These are phyloP conservation scores for Castanea sativa DNA, from an alignment of 306 rosid genomes.

Conservation along the genomic window DNA sequence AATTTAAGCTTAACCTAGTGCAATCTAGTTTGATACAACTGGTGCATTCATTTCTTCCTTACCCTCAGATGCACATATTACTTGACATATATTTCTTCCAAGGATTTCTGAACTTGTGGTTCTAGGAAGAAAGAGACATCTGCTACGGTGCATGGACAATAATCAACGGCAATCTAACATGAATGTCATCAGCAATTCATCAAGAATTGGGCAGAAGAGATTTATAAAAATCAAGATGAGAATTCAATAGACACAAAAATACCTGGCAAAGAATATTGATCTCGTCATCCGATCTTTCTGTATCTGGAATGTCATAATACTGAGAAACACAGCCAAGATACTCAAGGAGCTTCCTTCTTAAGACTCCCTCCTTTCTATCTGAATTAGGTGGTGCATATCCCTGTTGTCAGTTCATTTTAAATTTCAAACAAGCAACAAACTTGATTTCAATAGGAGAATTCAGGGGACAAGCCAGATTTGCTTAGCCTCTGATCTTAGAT, in stretches of 20 bases:
- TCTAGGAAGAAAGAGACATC: constrained; percentile 85
- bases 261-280: constrained; percentile 98
- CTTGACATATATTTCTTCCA: constrained; percentile 49
- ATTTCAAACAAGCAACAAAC: constrained; percentile 46
- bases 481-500: constrained; percentile 7
- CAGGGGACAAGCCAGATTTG: constrained; percentile 12
- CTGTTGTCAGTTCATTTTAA: constrained; percentile 86
- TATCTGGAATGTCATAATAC: constrained; percentile 81
- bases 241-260: constrained; percentile 16
- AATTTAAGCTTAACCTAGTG: neutral
- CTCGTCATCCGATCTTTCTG: constrained; percentile 90
- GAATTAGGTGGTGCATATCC: constrained; percentile 99
- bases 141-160: constrained; percentile 87
- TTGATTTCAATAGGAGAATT: constrained; percentile 14
- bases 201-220: constrained; percentile 13
- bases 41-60: neutral
- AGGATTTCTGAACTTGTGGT: constrained; percentile 80
- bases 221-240: constrained; percentile 13
- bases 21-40: neutral
- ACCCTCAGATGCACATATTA: neutral
- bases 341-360: constrained; percentile 89
- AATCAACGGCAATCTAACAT: constrained; percentile 79
- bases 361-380: constrained; percentile 95
- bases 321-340: constrained; percentile 55
- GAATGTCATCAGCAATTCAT: constrained; percentile 8